Evolutionary conservation across 768 basidiomycete species (phyloP), one percentile per base, ranked within the genome.

Genomic region (Calocybe indica): DNA sequence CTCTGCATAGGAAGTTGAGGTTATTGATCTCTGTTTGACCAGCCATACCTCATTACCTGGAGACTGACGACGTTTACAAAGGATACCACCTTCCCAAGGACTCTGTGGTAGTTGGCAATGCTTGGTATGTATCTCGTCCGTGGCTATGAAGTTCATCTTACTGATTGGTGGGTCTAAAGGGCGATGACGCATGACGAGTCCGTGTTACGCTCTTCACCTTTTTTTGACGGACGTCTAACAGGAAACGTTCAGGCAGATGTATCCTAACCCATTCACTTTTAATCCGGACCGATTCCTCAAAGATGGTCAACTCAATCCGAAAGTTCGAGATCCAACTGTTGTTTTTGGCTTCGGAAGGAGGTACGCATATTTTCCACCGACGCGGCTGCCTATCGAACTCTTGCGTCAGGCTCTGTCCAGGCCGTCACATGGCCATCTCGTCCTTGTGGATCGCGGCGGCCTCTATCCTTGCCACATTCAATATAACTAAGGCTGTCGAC

Each of bases 181-280:
- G 62, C 61, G 7, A 52, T 72, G 35, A 46, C 59, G n/a, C 68
- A 66, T 37, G 62, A 72, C 15, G 57, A 61, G 43, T 46, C 48
- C 31, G 48, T 53, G 5, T 22, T 22, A 4, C 22, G 22, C 22
- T 22, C 22, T 22, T 22, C 22, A 22, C 22, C 22, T 22, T 22
- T 22, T 22, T 22, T 22, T 22, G 22, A 22, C 4, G 22, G 22
- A 22, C 22, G 22, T 22, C 22, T 4, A 22, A 22, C 4, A 22
- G 22, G 22, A 1, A 22, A 22, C 22, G 22, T 22, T 22, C 22
- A 22, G 22, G 22, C 22, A 4, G 22, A 22, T 22, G 22, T 74
- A 72, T 43, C 63, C 65, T 1, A 54, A 67, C n/a, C 68, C 71
- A 13, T 54, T 60, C 9, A 43, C 56, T 7, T 74, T 74, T 51